Percentiles rank a stretch among this genome's conserved stretches.
These are phyloP conservation scores for Stramenopiles sp. DNA, from an alignment of 352 stramenopile species.

Conservation along the genomic window DNA sequence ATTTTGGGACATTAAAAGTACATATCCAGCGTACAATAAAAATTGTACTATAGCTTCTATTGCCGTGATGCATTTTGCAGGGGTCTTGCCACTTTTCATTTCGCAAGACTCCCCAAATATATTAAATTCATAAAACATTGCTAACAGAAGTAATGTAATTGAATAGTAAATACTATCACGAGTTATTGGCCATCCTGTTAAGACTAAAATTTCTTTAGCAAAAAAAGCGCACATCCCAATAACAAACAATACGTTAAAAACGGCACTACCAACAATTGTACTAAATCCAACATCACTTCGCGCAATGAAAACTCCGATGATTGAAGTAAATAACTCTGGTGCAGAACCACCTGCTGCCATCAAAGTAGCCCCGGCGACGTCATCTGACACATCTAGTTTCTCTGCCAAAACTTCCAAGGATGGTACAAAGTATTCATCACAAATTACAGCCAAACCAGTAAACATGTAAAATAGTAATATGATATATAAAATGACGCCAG, in stretches of 20 bases:
- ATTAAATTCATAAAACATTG: neutral
- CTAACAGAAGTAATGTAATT: slow-evolving; percentile 29
- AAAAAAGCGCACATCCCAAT: slow-evolving; percentile 40
- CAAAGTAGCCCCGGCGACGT: slow-evolving; percentile 50
- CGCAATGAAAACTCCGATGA: slow-evolving; percentile 44
- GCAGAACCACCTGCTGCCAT: slow-evolving; percentile 47
- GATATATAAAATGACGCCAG: slow-evolving; percentile 40
- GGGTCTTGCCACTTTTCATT: neutral
- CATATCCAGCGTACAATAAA: slow-evolving; percentile 38
- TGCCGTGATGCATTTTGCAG: slow-evolving; percentile 26
- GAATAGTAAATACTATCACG: slow-evolving; percentile 40
- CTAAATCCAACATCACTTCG: slow-evolving; percentile 49
- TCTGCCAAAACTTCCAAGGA: slow-evolving; percentile 47
- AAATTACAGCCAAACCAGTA: slow-evolving; percentile 56
- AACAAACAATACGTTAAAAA: slow-evolving; percentile 63
- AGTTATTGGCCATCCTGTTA: slow-evolving; percentile 49
- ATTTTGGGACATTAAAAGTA: slow-evolving; percentile 42
- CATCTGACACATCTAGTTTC: slow-evolving; percentile 33
- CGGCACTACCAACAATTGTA: slow-evolving; percentile 52
- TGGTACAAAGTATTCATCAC: slow-evolving; percentile 59
- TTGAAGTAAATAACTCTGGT: slow-evolving; percentile 43
- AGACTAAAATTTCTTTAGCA: slow-evolving; percentile 22
- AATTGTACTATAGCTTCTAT: slow-evolving; percentile 38
- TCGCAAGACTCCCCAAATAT: slow-evolving; percentile 12
- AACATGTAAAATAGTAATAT: slow-evolving; percentile 44